These are phyloP conservation scores for Leccinum imitatum DNA, from an alignment of 768 basidiomycete genomes.

Conservation along the genomic window DNA sequence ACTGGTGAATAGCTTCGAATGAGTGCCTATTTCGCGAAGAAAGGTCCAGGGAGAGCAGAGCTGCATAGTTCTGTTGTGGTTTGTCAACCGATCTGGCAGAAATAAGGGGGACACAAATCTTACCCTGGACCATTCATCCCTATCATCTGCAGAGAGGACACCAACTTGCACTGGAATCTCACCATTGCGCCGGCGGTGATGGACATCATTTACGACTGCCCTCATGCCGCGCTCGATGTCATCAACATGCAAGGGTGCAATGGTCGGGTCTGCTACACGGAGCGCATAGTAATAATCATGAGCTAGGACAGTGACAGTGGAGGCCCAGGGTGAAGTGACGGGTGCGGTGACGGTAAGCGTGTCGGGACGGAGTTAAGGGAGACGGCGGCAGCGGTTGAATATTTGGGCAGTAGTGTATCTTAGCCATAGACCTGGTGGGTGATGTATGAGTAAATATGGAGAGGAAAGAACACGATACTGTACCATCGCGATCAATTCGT, in stretches of 20 bases:
- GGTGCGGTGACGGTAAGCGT: constrained; percentile 46
- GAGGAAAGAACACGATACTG: background rate
- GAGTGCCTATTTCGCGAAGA: constrained; percentile 62
- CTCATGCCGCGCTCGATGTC: constrained; percentile 48
- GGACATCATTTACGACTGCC: constrained; percentile 57
- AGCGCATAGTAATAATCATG: constrained; percentile 81
- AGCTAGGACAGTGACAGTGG: constrained; percentile 65
- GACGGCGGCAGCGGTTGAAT: constrained; percentile 69
- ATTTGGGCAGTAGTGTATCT: constrained; percentile 52
- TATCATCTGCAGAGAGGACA: constrained; percentile 49
- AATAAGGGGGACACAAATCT: constrained; percentile 15
- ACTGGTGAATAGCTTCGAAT: constrained; percentile 65
- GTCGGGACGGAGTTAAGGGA: constrained; percentile 70
- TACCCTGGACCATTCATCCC: constrained; percentile 59
- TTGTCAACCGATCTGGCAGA: background rate
- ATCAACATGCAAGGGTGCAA: constrained; percentile 33
- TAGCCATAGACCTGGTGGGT: constrained; percentile 57
- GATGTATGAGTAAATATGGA: constrained; percentile 1
- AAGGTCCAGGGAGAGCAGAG: constrained; percentile 65
- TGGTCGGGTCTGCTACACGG: constrained; percentile 47
- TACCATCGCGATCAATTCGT: no score
- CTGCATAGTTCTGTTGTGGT: constrained; percentile 54
- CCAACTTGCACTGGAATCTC: constrained; percentile 65
- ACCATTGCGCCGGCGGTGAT: constrained; percentile 45
- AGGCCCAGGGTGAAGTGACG: constrained; percentile 40